Evolutionary conservation across 1,139 yeast genomes (phyloP).

Genomic region (Casaregolazyma suthepensis): DNA sequence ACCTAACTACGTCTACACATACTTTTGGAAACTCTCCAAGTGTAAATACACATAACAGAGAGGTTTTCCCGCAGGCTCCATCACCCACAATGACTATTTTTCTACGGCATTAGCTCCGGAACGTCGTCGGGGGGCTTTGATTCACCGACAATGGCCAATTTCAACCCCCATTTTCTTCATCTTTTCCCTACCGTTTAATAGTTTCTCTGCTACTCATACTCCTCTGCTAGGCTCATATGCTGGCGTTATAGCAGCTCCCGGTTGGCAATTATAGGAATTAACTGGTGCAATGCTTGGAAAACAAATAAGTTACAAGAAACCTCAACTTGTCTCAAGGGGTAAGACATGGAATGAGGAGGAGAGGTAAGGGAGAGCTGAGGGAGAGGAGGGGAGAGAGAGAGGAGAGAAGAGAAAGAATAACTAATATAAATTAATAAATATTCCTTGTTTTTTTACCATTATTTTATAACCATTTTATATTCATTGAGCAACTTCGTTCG

Average conservation of each 20-base stretch:
- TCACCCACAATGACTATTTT: conserved; percentile 91
- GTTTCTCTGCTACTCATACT: conserved; percentile 16
- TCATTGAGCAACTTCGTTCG: conserved; percentile 25
- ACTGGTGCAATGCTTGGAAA: neutral
- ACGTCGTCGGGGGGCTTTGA: neutral
- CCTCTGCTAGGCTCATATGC: neutral
- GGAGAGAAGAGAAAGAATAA: neutral
- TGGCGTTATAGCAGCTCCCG: neutral
- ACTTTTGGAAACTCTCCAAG: conserved; percentile 63
- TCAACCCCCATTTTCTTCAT: neutral
- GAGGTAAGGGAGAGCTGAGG: neutral
- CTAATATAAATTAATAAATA: too few species aligned
- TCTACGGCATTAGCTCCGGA: conserved; percentile 30
- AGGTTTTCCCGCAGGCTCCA: conserved; percentile 94
- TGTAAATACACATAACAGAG: conserved; percentile 83
- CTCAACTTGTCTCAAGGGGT: neutral
- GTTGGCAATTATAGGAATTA: conserved; percentile 42
- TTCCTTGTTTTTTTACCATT: too few species aligned
- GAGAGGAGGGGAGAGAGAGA: neutral
- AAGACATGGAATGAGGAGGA: neutral
- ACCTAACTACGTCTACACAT: conserved; percentile 12
- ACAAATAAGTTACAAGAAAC: neutral
- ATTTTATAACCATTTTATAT: neutral
- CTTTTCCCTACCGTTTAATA: conserved; percentile 19
- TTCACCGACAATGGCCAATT: neutral